Percentiles rank a stretch among this genome's conserved stretches.
phyloP scores from a whole-genome alignment of 768 basidiomycete genomes.

The Brasilioporus rufonigricans region DNA sequence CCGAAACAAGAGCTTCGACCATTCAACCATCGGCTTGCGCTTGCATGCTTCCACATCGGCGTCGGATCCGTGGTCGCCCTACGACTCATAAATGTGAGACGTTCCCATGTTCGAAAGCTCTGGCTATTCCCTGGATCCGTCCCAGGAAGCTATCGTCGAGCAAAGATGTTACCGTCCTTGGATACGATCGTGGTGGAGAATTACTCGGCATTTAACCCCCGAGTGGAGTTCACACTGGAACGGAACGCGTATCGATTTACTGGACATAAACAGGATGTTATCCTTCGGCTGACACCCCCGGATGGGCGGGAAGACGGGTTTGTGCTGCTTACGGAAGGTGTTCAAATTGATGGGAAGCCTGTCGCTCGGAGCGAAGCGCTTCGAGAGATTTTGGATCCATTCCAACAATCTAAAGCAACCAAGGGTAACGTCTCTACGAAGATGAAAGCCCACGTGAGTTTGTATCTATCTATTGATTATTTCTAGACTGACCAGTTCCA shows the following conservation, averaged over 20 bases:
- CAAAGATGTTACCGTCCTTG: conserved; percentile 16
- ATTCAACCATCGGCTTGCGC: conserved; percentile 27
- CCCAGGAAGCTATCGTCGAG: conserved; percentile 20
- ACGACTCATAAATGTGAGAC: conserved; percentile 25
- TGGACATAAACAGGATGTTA: conserved; percentile 17
- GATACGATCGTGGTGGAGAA: conserved; percentile 28
- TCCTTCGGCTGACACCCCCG: conserved; percentile 16
- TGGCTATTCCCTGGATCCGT: conserved; percentile 31
- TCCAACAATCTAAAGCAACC: conserved; percentile 3
- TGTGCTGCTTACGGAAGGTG: conserved; percentile 23
- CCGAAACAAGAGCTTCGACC: conserved; percentile 28
- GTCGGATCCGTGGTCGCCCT: conserved; percentile 30
- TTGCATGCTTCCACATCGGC: conserved; percentile 27
- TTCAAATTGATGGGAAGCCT: conserved; percentile 23
- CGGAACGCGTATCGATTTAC: conserved; percentile 23
- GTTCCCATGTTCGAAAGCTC: conserved; percentile 29
- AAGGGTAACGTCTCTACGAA: conserved; percentile 1
- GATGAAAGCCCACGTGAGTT: conserved; percentile 19
- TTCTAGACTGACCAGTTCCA: conserved; percentile 6
- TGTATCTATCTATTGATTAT: background rate
- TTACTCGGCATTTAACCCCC: conserved; percentile 18
- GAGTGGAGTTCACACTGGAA: conserved; percentile 25
- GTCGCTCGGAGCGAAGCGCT: conserved; percentile 21
- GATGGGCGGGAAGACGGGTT: conserved; percentile 21
- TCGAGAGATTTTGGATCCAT: conserved; percentile 20